Percentiles rank a stretch among this genome's conserved stretches.
phyloP scores from a whole-genome alignment of 164 flowering plant genomes.

The Taxillus chinensis region DNA sequence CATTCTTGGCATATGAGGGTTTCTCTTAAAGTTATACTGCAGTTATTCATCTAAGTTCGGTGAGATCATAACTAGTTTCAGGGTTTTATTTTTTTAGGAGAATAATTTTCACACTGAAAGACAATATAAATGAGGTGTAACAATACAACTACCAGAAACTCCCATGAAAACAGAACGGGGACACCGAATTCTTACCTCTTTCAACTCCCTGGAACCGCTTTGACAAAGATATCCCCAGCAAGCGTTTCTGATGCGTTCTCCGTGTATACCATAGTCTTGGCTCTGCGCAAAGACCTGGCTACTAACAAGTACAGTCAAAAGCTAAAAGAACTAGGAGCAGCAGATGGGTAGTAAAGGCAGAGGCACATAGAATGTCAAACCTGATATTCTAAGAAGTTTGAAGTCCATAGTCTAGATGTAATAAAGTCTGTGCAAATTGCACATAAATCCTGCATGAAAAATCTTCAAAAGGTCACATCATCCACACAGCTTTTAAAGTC shows the following conservation, averaged over 20 bases:
- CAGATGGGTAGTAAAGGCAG: not conserved
- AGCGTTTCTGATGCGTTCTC: slow-evolving; percentile 95
- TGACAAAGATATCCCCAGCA: slow-evolving; percentile 99
- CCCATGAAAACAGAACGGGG: not conserved
- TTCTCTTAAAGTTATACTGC: no score
- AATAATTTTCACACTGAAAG: no score
- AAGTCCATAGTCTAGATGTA: slow-evolving; percentile 85
- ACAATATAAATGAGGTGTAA: not conserved
- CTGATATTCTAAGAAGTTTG: slow-evolving; percentile 93
- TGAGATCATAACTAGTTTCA: no score
- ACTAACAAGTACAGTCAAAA: slow-evolving; percentile 6
- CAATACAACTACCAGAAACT: not conserved
- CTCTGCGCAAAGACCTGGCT: slow-evolving; percentile 86
- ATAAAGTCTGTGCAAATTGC: slow-evolving; percentile 96
- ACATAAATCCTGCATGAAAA: slow-evolving; percentile 75
- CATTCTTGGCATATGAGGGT: no score
- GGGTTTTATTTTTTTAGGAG: no score
- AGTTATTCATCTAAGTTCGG: no score
- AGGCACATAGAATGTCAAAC: slow-evolving; percentile 22
- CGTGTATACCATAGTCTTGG: slow-evolving; percentile 95
- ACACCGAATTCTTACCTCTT: slow-evolving; percentile 47
- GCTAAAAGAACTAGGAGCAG: slow-evolving; percentile 2
- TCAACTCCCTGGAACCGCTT: slow-evolving; percentile 84
- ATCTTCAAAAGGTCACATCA: slow-evolving; percentile 1
- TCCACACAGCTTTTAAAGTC: not conserved